A percentile compares a stretch with the other conserved stretches of the same genome.
phyloP scores from a whole-genome alignment of 345 rosid genomes.

The Citrus unshiu region DNA sequence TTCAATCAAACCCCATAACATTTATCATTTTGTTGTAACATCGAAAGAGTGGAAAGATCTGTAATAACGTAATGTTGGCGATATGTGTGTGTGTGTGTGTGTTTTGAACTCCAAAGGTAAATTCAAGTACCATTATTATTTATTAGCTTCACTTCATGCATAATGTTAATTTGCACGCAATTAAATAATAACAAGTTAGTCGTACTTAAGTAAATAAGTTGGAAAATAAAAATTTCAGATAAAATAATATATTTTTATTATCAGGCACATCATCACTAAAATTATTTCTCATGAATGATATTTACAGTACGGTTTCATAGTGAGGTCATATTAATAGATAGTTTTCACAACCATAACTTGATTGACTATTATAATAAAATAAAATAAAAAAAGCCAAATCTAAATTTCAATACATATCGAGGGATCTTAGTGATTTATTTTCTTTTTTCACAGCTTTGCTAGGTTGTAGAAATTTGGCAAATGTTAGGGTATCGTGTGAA shows the following conservation, averaged over 20 bases:
- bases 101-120: neutral
- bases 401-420: fast-evolving
- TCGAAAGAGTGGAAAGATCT: neutral
- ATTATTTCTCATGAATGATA: no score
- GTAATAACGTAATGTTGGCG: neutral
- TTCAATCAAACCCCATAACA: neutral
- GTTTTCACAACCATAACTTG: neutral
- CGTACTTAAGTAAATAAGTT: fast-evolving
- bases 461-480: neutral
- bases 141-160: neutral
- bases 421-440: neutral
- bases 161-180: neutral
- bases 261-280: no score
- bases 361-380: neutral
- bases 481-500: neutral
- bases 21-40: neutral
- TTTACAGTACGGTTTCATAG: neutral
- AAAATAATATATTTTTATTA: no score
- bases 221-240: no score
- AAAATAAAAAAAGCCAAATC: neutral
- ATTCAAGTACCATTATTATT: neutral
- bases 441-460: neutral
- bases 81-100: neutral
- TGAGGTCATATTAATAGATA: neutral
- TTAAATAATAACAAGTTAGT: neutral